A percentile compares a stretch with the other conserved stretches of the same genome.
phyloP scores from a whole-genome alignment of 108 stramenopile genomes.

The Skeletonema grethae region DNA sequence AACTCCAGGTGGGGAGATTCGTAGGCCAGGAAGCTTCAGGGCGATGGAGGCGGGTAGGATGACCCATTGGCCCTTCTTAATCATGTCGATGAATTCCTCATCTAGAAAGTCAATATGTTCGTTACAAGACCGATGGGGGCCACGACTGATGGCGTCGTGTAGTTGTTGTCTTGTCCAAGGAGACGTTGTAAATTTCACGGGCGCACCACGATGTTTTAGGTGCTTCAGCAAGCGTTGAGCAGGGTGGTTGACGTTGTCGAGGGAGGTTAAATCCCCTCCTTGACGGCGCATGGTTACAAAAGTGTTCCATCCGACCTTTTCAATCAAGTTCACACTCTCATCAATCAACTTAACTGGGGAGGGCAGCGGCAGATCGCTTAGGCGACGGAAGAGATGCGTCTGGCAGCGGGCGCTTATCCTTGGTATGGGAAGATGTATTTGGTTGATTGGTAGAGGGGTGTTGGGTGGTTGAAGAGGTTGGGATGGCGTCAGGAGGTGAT shows the following conservation, averaged over 20 bases:
- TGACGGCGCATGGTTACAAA: background rate
- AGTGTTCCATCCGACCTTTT: background rate
- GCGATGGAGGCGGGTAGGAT: conserved; percentile 5
- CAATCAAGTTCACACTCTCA: background rate
- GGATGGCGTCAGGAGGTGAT: background rate
- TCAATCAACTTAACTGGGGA: conserved; percentile 6
- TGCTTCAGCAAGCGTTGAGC: conserved; percentile 20
- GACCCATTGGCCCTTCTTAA: background rate
- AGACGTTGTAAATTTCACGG: conserved; percentile 27
- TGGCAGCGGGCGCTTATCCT: background rate
- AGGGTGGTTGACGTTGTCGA: conserved; percentile 28
- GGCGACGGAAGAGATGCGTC: background rate
- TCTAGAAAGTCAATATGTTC: conserved; percentile 7
- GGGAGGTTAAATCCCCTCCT: conserved; percentile 11
- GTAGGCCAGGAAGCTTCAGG: background rate
- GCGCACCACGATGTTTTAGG: conserved; percentile 26
- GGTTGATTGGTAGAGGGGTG: too few species aligned
- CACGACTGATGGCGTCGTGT: conserved; percentile 15
- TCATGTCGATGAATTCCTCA: conserved; percentile 17
- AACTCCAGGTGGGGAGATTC: conserved; percentile 13
- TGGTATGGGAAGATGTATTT: background rate
- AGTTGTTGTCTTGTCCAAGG: conserved; percentile 21
- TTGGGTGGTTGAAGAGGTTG: background rate
- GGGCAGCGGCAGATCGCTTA: background rate
- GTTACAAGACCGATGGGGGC: conserved; percentile 22